Evolutionary conservation across 495 filamentous ascomycete genomes (phyloP).

Genomic region (Penicillium salamii): DNA sequence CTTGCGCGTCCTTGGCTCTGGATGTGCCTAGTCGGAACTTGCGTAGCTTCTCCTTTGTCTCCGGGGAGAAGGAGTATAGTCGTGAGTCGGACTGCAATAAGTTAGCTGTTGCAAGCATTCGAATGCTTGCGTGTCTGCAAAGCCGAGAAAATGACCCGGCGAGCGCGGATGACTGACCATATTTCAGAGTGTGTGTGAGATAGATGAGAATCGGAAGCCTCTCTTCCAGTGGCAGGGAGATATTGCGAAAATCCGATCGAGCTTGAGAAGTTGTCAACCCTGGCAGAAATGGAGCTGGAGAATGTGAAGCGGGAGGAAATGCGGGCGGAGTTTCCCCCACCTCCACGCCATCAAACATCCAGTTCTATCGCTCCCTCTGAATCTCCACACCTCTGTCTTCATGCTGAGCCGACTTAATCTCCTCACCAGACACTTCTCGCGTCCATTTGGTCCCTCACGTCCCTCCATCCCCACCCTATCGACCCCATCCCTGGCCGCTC

Average conservation of each 20-base stretch:
- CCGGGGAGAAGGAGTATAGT: slow-evolving; percentile 88
- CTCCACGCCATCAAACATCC: slow-evolving; percentile 4
- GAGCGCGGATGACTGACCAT: slow-evolving; percentile 5
- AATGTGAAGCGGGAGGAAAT: slow-evolving; percentile 14
- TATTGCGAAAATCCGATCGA: background rate
- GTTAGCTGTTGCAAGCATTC: slow-evolving; percentile 3
- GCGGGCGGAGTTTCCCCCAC: slow-evolving; percentile 21
- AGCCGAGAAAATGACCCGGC: no score
- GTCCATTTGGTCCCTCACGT: slow-evolving; percentile 50
- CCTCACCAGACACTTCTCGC: slow-evolving; percentile 68
- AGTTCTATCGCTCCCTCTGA: background rate
- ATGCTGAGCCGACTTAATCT: slow-evolving; percentile 79
- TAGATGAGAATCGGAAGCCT: background rate
- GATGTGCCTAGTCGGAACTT: slow-evolving; percentile 93
- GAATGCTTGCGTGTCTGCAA: background rate
- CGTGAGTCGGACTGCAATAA: slow-evolving; percentile 74
- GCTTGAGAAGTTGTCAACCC: background rate
- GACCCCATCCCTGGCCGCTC: slow-evolving; percentile 33
- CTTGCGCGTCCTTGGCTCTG: slow-evolving; percentile 81
- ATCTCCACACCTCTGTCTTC: slow-evolving; percentile 2
- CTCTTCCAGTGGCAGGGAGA: background rate
- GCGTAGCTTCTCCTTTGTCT: slow-evolving; percentile 79
- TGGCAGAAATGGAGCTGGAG: slow-evolving; percentile 4
- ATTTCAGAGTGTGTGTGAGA: slow-evolving; percentile 5
- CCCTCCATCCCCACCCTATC: slow-evolving; percentile 30